Evolutionary conservation across 768 basidiomycete genomes (phyloP), one percentile per base, ranked within the genome.

Genomic region (Boletus rubroflammeus): DNA sequence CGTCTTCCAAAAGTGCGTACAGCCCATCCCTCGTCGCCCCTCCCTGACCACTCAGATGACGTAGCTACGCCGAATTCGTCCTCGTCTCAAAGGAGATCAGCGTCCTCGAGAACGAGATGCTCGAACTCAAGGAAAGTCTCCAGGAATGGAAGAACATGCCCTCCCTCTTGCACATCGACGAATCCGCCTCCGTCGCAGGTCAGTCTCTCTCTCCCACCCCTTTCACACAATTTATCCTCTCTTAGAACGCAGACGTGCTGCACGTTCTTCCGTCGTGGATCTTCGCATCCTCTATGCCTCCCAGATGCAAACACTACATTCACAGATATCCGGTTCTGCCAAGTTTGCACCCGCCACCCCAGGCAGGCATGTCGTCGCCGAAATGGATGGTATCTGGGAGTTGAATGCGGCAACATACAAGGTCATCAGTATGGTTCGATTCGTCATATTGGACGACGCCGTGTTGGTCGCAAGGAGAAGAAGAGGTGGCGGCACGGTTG

Each of bases 91-190:
- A 98, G 67, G 97, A 98, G 73, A 96, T 99, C 50, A 87, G 90
- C 26, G 87, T 90, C 1, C 82, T 99, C 26, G 97, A 99, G 75
- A 95, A 94, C 65, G 95, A 98, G 70, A 91, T 98, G 88, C 81
- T 98, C 29, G 95, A 98, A 65, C 83, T 99, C 68, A 98, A 97
- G 70, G 93, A 95, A 51, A 81, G 89, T 6, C 78, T 98, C 4
- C 86, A 90, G 13, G 97, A 99, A 66, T 98, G 95, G 88, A 94
- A 95, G 70, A 84, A 84, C 51, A 93, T 98, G 82, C 96, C 97
- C 0, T 91, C 93, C 7, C 79, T 93, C 19, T 78, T 99, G 17
- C 92, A 95, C 59, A 88, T 98, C 54, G 90, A 93, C 47, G 93
- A 89, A 65, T 85, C 85, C 15, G 82, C 84, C 36, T 84, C 83